Percentiles rank a stretch among this genome's conserved stretches.
Conservation (phyloP, 805 yeast species). For the Ogataea philodendri region DNA sequence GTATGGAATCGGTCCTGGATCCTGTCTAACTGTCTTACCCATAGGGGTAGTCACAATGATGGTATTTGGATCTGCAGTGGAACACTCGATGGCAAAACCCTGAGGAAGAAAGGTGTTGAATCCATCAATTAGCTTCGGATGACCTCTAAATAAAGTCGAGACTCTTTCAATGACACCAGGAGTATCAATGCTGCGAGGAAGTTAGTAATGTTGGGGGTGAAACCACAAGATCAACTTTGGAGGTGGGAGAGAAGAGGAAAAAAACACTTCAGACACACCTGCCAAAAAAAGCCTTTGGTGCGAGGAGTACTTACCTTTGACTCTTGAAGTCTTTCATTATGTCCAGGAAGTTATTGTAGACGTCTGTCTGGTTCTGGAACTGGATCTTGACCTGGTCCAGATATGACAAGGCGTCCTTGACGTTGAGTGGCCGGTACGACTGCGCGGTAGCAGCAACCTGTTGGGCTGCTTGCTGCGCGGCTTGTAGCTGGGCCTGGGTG, state of each 20-base stretch:
- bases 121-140: slow-evolving; percentile 91
- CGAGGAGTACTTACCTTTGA: slow-evolving; percentile 55
- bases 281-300: slow-evolving; percentile 6
- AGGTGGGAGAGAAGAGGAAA: slow-evolving; percentile 6
- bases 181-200: slow-evolving; percentile 66
- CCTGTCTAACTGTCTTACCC: slow-evolving; percentile 79
- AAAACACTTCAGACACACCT: slow-evolving; percentile 7
- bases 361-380: slow-evolving; percentile 89
- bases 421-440: slow-evolving; percentile 79
- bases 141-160: slow-evolving; percentile 85
- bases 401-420: slow-evolving; percentile 92
- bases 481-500: slow-evolving; percentile 21
- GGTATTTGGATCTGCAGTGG: slow-evolving; percentile 88
- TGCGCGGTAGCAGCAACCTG: slow-evolving; percentile 28
- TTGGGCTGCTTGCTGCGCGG: slow-evolving; percentile 21
- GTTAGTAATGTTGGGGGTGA: slow-evolving; percentile 24
- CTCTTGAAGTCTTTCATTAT: slow-evolving; percentile 99
- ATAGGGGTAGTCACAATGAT: slow-evolving; percentile 94
- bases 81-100: slow-evolving; percentile 91
- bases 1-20: slow-evolving; percentile 38
- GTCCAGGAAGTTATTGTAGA: slow-evolving; percentile 92
- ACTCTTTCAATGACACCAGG: slow-evolving; percentile 98
- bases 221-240: slow-evolving; percentile 5
- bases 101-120: slow-evolving; percentile 97
- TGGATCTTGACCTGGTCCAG: slow-evolving; percentile 94